phyloP scores from a whole-genome alignment of 352 stramenopile species.

The Phytophthora niederhauseri region DNA sequence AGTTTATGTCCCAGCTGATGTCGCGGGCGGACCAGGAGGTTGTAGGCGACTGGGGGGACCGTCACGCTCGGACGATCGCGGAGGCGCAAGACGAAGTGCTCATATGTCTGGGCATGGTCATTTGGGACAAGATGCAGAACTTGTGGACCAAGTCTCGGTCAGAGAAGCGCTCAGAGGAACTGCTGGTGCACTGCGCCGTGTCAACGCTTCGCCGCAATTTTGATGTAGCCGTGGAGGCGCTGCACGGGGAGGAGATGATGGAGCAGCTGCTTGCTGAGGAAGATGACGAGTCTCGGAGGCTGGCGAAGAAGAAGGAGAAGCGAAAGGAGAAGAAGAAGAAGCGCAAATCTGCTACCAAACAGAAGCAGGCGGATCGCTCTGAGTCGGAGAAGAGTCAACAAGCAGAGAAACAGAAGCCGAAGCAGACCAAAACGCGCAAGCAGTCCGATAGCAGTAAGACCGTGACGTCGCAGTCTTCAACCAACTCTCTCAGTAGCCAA shows the following conservation, averaged over 20 bases:
- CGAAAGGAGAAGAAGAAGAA: conserved; percentile 92
- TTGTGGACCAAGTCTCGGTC: conserved; percentile 80
- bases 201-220: conserved; percentile 82
- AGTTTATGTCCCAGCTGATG: conserved; percentile 89
- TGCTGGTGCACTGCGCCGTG: conserved; percentile 82
- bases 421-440: conserved; percentile 31
- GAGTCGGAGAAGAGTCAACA: conserved; percentile 46
- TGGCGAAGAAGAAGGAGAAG: conserved; percentile 90
- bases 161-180: conserved; percentile 79
- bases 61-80: conserved; percentile 82
- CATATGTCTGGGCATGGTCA: conserved; percentile 87
- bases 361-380: conserved; percentile 60
- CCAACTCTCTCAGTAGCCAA: conserved; percentile 52
- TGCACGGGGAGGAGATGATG: conserved; percentile 90
- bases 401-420: conserved; percentile 37
- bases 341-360: conserved; percentile 76
- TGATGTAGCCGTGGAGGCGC: conserved; percentile 80
- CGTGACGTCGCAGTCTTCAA: conserved; percentile 47
- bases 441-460: conserved; percentile 35
- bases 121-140: conserved; percentile 90
- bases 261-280: conserved; percentile 85
- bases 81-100: conserved; percentile 89
- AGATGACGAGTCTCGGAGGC: conserved; percentile 75
- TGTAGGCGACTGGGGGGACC: conserved; percentile 82
- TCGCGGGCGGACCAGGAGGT: conserved; percentile 83